Evolutionary conservation across 2,329 filamentous ascomycete species (phyloP), one percentile per base, ranked within the genome.

Genomic region (Fusarium sp.): DNA sequence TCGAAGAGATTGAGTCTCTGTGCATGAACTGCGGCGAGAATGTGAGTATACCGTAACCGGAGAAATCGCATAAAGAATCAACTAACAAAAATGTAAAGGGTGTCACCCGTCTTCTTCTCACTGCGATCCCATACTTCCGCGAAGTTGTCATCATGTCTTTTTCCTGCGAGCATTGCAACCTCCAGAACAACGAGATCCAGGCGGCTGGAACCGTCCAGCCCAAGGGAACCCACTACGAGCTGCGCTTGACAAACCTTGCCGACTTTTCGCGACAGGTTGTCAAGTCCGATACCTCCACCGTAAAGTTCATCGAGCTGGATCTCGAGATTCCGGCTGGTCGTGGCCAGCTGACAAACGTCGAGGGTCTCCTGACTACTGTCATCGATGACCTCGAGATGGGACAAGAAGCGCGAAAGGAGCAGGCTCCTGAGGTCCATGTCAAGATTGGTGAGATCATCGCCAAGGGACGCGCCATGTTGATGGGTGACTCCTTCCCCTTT

Each of bases 91-190:
- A 3, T 29, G 5, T 46, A 13, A 37, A 96, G 92, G 96, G 96
- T 74, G 87, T 84, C 2, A 99, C 96, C 15, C 88, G 91, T 60
- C 87, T 99, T 21, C 88, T 99, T 41, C 88, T 99, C 54, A 97
- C 96, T 17, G 89, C 89, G 69, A 97, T 99, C 56, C 96, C 96
- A 17, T 98, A 93, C 85, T 99, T 99, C 84, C 93, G 94, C 82
- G 95, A 99, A 79, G 90, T 99, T 67, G 93, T 99, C 74, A 88
- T 99, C 79, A 97, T 97, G 90, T 98, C 95, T 66, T 99, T 99
- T 80, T 87, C 88, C 70, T 99, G 96, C 84, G 89, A 93, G 8
- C 88, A 97, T 80, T 99, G 96, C 82, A 84, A 89, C 76, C 91
- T 95, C 80, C 89, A 91, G 70, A 97, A 98, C 83, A 94, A 94